Base-by-base conservation (phyloP, 164 flowering plant genomes). In the Akebia trifoliata region DNA sequence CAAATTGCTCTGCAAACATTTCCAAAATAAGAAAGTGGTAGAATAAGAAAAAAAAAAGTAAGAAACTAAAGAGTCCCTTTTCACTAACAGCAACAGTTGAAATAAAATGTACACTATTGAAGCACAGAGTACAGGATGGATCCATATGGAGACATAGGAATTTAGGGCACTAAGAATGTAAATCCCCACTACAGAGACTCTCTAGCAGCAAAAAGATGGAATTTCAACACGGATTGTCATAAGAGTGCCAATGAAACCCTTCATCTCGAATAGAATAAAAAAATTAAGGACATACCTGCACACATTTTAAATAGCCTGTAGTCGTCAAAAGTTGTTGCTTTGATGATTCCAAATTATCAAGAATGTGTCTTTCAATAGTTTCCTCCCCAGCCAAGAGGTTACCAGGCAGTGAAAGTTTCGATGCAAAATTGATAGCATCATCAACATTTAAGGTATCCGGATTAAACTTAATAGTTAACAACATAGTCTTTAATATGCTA, bases 261-360 rank as follows among this genome's bases (percentile, higher is more conserved):
- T 15, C 7, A 22, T 30, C 47, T 40, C 49, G 8, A 30, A 22
- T 14, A 24, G 12, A 47, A 59, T 47, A 31, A 28, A 18, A 54
- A 44, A 24, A 20, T 26, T 10, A 60, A 42, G 24, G 29, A 54
- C 55, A 37, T 62, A 86, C 98, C 95, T 91, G 96, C 43, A 94
- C 90, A 72, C 97, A 88, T 72, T 85, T 94, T 57, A 94, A 70
- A 76, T 94, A 94, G 55, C 99, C 87, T 4, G 93, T 61, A 36
- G 97, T 94, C 11, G 93, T 73, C 64, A 94, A 40, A 57, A 90
- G 82, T 31, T 82, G 80, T 65, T 94, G 99, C 64, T 72, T 84
- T 34, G 71, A 50, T 8, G 97, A 80, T 45, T 88, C 97, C 22
- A 90, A 54, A 54, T 88, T 93, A 67, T 86, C 90, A 68, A 70